Percentiles rank a stretch among this genome's conserved stretches.
Evolutionary conservation across 2,329 filamentous ascomycete genomes (phyloP).

Genomic region (Fusarium clavum): DNA sequence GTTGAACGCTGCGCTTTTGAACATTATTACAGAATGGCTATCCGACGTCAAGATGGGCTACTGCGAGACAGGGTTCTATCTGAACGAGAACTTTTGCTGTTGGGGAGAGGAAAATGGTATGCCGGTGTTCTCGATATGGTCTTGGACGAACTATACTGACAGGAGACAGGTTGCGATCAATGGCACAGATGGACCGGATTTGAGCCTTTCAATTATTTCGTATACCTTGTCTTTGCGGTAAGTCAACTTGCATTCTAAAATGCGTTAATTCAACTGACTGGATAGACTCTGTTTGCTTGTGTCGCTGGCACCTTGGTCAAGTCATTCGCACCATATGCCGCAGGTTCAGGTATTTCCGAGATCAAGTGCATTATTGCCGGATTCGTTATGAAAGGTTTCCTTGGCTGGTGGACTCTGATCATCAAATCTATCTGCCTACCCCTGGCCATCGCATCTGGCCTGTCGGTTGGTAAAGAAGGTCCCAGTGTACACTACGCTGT

Average conservation of each 20-base stretch:
- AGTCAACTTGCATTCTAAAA: slow-evolving; percentile 37
- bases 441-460: slow-evolving; percentile 89
- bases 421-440: slow-evolving; percentile 96
- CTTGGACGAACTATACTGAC: slow-evolving; percentile 11
- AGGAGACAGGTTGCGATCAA: slow-evolving; percentile 76
- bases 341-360: slow-evolving; percentile 96
- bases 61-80: slow-evolving; percentile 93
- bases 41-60: slow-evolving; percentile 96
- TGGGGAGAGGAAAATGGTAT: slow-evolving; percentile 91
- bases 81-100: slow-evolving; percentile 98
- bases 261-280: slow-evolving; percentile 15
- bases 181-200: slow-evolving; percentile 92
- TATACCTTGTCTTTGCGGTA: slow-evolving; percentile 90
- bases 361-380: slow-evolving; percentile 99
- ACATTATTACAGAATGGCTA: slow-evolving; percentile 97
- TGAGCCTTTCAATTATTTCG: slow-evolving; percentile 80
- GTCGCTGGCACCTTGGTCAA: slow-evolving; percentile 87
- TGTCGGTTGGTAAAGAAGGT: slow-evolving; percentile 96
- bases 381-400: slow-evolving; percentile 98
- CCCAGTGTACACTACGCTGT: slow-evolving; percentile 99
- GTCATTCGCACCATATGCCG: slow-evolving; percentile 93
- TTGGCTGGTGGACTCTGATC: slow-evolving; percentile 88
- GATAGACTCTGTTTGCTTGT: slow-evolving; percentile 80
- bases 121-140: slow-evolving; percentile 16
- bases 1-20: slow-evolving; percentile 90